A percentile compares a stretch with the other conserved stretches of the same genome.
Evolutionary conservation across 2,329 filamentous ascomycete species (phyloP).

Genomic region (Fusarium denticulatum): DNA sequence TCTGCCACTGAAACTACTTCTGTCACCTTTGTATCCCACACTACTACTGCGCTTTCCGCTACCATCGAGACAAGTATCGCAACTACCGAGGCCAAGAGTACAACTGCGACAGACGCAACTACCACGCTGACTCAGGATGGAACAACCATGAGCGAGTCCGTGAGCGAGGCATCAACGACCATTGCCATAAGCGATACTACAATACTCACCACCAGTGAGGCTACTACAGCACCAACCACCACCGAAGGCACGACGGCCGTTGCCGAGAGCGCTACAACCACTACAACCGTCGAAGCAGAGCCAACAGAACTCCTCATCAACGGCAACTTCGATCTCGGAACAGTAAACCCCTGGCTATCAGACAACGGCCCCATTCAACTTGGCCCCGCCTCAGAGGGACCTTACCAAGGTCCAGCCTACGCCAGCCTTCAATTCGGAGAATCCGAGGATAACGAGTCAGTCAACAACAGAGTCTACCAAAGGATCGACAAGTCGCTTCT

Average conservation of each 20-base stretch:
- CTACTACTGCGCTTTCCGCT: background rate
- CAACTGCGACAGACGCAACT: background rate
- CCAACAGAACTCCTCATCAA: background rate
- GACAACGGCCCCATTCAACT: background rate
- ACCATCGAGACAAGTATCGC: background rate
- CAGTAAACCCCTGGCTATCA: background rate
- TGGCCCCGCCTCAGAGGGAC: background rate
- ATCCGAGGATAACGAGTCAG: accelerated
- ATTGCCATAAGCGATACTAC: background rate
- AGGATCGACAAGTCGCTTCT: background rate
- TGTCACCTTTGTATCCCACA: accelerated
- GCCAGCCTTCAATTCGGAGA: background rate
- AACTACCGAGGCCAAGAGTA: accelerated
- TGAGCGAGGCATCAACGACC: background rate
- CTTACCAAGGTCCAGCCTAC: background rate
- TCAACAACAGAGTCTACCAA: background rate
- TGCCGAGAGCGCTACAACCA: background rate
- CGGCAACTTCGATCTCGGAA: background rate
- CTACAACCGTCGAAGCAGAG: background rate
- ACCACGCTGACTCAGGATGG: background rate
- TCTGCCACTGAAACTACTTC: background rate
- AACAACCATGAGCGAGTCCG: background rate
- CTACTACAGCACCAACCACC: background rate
- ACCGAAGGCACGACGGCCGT: background rate
- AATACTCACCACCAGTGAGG: accelerated